phyloP scores from a whole-genome alignment of 2,329 filamentous ascomycete species.

The Nothophoma quercina region DNA sequence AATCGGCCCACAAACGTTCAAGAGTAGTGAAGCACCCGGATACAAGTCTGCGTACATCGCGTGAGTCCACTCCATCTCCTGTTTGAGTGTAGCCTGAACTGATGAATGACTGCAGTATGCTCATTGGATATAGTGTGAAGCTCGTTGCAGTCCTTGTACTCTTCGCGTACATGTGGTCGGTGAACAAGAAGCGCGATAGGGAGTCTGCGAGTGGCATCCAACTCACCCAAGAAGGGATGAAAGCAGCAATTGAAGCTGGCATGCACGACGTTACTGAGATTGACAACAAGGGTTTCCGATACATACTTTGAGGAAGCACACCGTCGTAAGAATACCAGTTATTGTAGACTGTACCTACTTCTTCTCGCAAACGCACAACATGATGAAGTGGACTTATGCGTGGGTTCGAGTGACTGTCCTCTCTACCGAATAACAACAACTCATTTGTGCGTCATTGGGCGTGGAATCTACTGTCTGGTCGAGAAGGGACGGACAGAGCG shows the following conservation, averaged over 20 bases:
- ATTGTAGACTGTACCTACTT: background rate
- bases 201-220: slow-evolving; percentile 27
- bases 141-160: slow-evolving; percentile 45
- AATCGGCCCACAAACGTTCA: slow-evolving; percentile 54
- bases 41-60: slow-evolving; percentile 38
- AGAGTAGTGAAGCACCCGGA: slow-evolving; percentile 43
- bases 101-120: slow-evolving; percentile 23
- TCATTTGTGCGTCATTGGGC: no score
- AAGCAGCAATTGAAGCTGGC: slow-evolving; percentile 46
- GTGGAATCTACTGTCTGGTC: no score
- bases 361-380: no score
- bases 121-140: slow-evolving; percentile 53
- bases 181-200: slow-evolving; percentile 45
- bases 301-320: slow-evolving; percentile 35
- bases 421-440: no score
- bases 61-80: background rate
- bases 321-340: background rate
- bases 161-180: slow-evolving; percentile 47
- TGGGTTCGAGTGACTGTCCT: no score
- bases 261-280: slow-evolving; percentile 55
- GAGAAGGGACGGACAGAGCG: no score
- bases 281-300: slow-evolving; percentile 55
- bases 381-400: no score
- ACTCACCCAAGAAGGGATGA: slow-evolving; percentile 46
- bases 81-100: background rate